These are phyloP conservation scores for Monilinia fructicola DNA, from an alignment of 2,329 filamentous ascomycete species.

Conservation along the genomic window DNA sequence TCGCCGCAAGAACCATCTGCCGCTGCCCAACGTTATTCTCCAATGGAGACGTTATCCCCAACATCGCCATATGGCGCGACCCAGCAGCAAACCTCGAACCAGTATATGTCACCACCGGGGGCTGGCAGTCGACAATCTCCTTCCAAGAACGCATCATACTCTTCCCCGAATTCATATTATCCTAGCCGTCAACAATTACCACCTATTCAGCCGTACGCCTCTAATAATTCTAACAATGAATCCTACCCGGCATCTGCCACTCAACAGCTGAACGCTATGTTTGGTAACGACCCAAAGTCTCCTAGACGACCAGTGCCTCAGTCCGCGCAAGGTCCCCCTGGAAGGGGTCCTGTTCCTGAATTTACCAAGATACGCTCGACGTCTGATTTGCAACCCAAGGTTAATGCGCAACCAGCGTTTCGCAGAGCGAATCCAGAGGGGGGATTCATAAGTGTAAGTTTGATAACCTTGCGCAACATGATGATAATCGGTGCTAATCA, in stretches of 20 bases:
- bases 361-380: conserved; percentile 76
- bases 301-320: conserved; percentile 55
- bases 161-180: conserved; percentile 59
- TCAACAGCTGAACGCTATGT: conserved; percentile 68
- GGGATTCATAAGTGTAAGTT: conserved; percentile 89
- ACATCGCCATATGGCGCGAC: conserved; percentile 73
- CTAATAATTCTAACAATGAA: conserved; percentile 61
- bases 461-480: conserved; percentile 7
- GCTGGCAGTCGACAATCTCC: conserved; percentile 72
- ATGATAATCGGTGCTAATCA: conserved; percentile 34
- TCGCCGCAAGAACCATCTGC: conserved; percentile 72
- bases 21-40: conserved; percentile 89
- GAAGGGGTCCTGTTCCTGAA: conserved; percentile 75
- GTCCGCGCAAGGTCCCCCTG: conserved; percentile 45
- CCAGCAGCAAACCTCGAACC: conserved; percentile 48
- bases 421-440: conserved; percentile 93
- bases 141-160: conserved; percentile 63
- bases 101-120: conserved; percentile 47
- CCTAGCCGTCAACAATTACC: conserved; percentile 64
- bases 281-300: conserved; percentile 56
- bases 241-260: conserved; percentile 71
- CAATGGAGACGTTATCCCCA: conserved; percentile 86
- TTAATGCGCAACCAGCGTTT: conserved; percentile 86
- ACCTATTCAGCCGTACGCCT: conserved; percentile 68
- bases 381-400: conserved; percentile 75